Evolutionary conservation across 1,139 yeast genomes (phyloP).

Genomic region (Scheffersomyces segobiensis): DNA sequence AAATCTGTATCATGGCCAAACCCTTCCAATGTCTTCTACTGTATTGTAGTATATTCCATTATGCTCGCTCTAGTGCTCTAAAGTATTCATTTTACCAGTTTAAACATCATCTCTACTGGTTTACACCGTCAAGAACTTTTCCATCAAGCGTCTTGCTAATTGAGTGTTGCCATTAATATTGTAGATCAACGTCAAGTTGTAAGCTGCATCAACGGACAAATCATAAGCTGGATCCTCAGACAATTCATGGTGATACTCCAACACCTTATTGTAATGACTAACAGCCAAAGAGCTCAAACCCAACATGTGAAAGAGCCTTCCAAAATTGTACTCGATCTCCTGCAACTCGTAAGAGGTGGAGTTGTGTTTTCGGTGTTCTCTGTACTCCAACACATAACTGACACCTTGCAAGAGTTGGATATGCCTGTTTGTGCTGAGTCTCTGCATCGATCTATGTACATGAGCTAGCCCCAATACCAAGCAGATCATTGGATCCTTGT

Average conservation of each 20-base stretch:
- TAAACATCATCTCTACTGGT: neutral
- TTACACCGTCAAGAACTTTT: conserved; percentile 52
- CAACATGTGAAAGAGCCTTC: conserved; percentile 79
- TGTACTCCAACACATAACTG: conserved; percentile 72
- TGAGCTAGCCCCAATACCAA: conserved; percentile 77
- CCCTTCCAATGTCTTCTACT: neutral
- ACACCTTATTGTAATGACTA: conserved; percentile 67
- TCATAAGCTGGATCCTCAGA: conserved; percentile 43
- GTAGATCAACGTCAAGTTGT: conserved; percentile 75
- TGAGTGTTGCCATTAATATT: conserved; percentile 70
- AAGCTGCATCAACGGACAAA: conserved; percentile 77
- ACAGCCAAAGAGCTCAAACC: conserved; percentile 76
- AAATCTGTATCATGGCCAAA: no score
- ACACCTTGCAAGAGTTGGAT: conserved; percentile 85
- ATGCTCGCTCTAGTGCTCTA: no score
- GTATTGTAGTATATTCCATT: no score
- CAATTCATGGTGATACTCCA: conserved; percentile 34
- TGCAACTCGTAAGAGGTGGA: conserved; percentile 59
- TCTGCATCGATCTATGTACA: conserved; percentile 89
- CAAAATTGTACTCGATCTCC: conserved; percentile 83
- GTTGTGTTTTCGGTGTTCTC: conserved; percentile 37
- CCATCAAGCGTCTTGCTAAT: conserved; percentile 64
- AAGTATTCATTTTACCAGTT: no score
- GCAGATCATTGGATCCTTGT: conserved; percentile 77
- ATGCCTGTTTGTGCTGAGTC: conserved; percentile 83